phyloP scores from a whole-genome alignment of 495 filamentous ascomycete species.

The Penicillium nucicola region DNA sequence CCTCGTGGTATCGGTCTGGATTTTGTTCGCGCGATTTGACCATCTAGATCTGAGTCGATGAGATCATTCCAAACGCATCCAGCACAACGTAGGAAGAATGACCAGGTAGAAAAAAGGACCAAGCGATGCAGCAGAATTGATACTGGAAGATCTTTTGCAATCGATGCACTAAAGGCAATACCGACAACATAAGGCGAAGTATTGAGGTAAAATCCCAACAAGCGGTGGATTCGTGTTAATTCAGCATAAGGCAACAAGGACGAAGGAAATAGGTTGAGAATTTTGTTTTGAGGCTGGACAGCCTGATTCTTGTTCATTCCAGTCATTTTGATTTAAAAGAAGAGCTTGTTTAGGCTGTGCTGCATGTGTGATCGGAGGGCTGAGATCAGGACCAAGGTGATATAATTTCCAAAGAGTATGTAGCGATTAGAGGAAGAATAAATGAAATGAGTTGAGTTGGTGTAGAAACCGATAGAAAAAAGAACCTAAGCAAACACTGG shows the following conservation, averaged over 20 bases:
- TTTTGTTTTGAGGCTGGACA: not conserved
- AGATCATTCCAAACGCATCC: constrained; percentile 40
- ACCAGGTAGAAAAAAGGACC: not conserved
- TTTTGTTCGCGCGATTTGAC: constrained; percentile 27
- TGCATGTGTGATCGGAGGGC: too few species aligned
- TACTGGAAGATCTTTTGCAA: not conserved
- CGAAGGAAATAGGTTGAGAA: not conserved
- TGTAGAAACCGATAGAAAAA: too few species aligned
- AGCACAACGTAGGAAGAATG: constrained; percentile 8
- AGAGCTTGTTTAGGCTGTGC: too few species aligned
- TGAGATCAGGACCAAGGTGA: not conserved
- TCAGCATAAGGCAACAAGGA: constrained; percentile 43
- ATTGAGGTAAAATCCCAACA: constrained; percentile 26
- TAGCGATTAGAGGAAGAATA: too few species aligned
- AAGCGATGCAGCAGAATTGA: not conserved
- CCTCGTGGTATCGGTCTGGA: constrained; percentile 24
- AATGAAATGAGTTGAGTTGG: too few species aligned
- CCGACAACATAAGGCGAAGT: constrained; percentile 30
- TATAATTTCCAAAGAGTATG: too few species aligned
- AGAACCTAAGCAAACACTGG: too few species aligned
- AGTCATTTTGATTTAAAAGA: not conserved
- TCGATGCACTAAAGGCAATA: constrained; percentile 10
- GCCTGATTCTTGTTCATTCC: not conserved
- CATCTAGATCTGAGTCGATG: constrained; percentile 37
- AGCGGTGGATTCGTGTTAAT: constrained; percentile 37